These are phyloP conservation scores for Neonectria coccinea DNA, from an alignment of 2,329 filamentous ascomycete species.

Conservation along the genomic window DNA sequence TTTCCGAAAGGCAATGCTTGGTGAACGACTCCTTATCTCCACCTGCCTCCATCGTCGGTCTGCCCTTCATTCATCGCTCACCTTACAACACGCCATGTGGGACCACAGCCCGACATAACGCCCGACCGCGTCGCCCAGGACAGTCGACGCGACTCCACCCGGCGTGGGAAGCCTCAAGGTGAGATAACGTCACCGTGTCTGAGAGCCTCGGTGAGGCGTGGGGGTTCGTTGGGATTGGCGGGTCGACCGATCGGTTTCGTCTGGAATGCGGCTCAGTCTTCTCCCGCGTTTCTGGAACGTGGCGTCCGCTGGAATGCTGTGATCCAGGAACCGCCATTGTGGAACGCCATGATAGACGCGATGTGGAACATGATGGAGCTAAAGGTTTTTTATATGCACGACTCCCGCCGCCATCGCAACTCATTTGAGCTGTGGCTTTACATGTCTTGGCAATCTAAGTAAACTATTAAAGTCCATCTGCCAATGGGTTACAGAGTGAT, in stretches of 20 bases:
- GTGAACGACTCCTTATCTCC: constrained; percentile 13
- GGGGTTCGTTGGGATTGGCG: constrained; percentile 13
- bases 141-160: constrained; percentile 13
- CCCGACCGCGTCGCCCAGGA: constrained; percentile 11
- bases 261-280: constrained; percentile 1
- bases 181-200: constrained; percentile 22
- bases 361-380: background rate
- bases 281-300: constrained; percentile 28
- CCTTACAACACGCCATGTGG: constrained; percentile 27
- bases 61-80: constrained; percentile 18
- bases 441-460: background rate
- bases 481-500: background rate
- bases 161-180: constrained; percentile 15
- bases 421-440: background rate
- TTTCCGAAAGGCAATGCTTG: constrained; percentile 9
- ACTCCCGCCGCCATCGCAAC: background rate
- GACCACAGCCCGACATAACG: constrained; percentile 21
- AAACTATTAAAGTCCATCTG: too few species aligned
- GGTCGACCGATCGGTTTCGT: constrained; percentile 8
- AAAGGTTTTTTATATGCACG: background rate
- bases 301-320: constrained; percentile 1
- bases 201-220: constrained; percentile 21
- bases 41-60: constrained; percentile 17
- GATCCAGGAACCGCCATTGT: constrained; percentile 2
- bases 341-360: background rate